A percentile compares a stretch with the other conserved stretches of the same genome.
These are phyloP conservation scores for Draba incana DNA, from an alignment of 345 rosid genomes.

Conservation along the genomic window DNA sequence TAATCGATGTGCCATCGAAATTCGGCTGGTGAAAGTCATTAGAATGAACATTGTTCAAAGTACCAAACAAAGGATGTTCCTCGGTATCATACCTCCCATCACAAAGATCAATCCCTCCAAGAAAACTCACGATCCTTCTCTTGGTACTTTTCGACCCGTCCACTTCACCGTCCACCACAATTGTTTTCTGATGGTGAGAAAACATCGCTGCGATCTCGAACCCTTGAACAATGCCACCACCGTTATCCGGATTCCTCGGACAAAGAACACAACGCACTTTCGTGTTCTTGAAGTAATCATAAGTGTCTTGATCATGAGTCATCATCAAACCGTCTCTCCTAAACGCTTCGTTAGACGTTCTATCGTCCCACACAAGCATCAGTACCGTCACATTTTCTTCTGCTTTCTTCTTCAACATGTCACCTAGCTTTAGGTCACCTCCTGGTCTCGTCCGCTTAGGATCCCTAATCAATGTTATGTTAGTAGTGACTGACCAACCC, in stretches of 20 bases:
- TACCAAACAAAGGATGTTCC: conserved; percentile 69
- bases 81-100: conserved; percentile 81
- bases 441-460: conserved; percentile 40
- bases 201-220: conserved; percentile 55
- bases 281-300: conserved; percentile 50
- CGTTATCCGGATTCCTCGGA: conserved; percentile 62
- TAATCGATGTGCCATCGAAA: conserved; percentile 57
- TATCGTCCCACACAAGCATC: conserved; percentile 83
- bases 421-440: conserved; percentile 52
- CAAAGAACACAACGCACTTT: conserved; percentile 67
- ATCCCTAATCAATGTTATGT: conserved; percentile 64
- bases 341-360: conserved; percentile 56
- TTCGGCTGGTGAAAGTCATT: conserved; percentile 90
- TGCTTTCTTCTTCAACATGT: conserved; percentile 63
- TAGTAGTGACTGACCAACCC: conserved; percentile 77
- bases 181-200: conserved; percentile 79
- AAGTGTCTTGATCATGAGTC: conserved; percentile 78
- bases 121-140: conserved; percentile 69
- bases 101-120: conserved; percentile 93
- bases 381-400: conserved; percentile 63
- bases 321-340: conserved; percentile 68
- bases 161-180: conserved; percentile 61
- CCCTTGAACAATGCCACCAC: conserved; percentile 52
- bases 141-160: conserved; percentile 10
- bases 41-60: conserved; percentile 53